Percentiles rank a stretch among this genome's conserved stretches.
These are phyloP conservation scores for Colletotrichum magnum DNA, from an alignment of 2,329 filamentous ascomycete species.

Conservation along the genomic window DNA sequence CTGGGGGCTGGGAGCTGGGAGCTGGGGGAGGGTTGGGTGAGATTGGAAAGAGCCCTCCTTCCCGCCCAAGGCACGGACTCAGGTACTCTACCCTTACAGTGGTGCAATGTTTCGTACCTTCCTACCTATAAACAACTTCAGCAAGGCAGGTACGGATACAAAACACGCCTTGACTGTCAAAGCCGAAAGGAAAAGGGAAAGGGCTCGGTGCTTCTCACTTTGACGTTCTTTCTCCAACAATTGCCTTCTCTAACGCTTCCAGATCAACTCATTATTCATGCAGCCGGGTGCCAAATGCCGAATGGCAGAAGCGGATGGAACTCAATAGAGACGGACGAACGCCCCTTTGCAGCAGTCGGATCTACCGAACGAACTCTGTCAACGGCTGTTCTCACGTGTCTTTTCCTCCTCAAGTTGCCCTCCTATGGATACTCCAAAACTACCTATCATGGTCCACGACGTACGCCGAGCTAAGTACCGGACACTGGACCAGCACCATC, in stretches of 20 bases:
- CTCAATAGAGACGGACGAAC: constrained; percentile 16
- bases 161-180: constrained; percentile 22
- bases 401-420: no score
- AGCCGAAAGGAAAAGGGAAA: neutral
- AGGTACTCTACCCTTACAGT: no score
- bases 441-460: no score
- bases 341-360: constrained; percentile 1
- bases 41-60: neutral
- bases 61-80: no score
- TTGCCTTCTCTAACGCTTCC: neutral
- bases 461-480: no score
- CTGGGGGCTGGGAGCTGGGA: neutral
- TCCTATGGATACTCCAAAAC: no score
- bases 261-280: constrained; percentile 17
- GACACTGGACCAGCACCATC: no score
- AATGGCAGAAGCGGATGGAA: neutral
- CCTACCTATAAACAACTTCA: no score
- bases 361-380: constrained; percentile 9
- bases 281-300: constrained; percentile 9
- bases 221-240: neutral
- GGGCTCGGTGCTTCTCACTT: neutral
- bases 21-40: neutral
- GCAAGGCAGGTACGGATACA: no score
- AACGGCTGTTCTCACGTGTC: neutral
- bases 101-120: no score